Evolutionary conservation across 805 yeast genomes (phyloP).

Genomic region (Starmerella lactis-condensi): DNA sequence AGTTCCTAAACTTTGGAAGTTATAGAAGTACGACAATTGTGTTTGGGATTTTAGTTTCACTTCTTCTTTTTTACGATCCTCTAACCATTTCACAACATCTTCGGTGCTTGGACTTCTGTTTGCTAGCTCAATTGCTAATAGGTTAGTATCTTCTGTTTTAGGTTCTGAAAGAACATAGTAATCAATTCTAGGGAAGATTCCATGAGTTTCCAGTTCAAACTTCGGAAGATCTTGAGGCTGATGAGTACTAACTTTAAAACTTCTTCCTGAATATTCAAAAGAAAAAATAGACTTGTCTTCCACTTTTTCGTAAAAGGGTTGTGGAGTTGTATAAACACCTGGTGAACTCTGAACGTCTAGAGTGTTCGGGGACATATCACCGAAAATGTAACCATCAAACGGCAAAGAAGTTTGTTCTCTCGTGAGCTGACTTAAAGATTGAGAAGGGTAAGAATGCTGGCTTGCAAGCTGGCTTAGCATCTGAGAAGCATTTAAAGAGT

Average conservation of each 20-base stretch:
- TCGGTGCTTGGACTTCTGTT: constrained; percentile 6
- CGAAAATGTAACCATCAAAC: too few relatives aligned
- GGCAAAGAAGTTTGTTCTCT: too few relatives aligned
- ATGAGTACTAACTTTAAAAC: constrained; percentile 31
- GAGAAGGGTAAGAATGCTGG: too few relatives aligned
- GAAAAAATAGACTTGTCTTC: constrained; percentile 37
- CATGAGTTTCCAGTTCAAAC: constrained; percentile 7
- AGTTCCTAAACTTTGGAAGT: constrained; percentile 8
- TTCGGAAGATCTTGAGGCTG: constrained; percentile 22
- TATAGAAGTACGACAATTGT: constrained; percentile 1
- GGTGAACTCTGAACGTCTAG: constrained; percentile 30
- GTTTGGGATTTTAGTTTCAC: neutral
- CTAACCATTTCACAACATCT: constrained; percentile 11
- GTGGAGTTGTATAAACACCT: constrained; percentile 30
- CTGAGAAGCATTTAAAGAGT: too few relatives aligned
- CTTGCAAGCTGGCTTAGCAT: too few relatives aligned
- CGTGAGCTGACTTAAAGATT: too few relatives aligned
- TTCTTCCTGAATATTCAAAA: constrained; percentile 48
- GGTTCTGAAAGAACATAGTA: constrained; percentile 5
- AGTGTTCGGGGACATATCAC: constrained; percentile 13
- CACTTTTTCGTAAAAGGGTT: constrained; percentile 43
- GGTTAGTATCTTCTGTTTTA: neutral
- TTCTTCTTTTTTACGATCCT: neutral
- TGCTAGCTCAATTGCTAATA: constrained; percentile 6
- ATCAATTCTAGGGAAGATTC: neutral